Evolutionary conservation across 768 basidiomycete genomes (phyloP), one percentile per base, ranked within the genome.

Genomic region (Amanita thiersii): DNA sequence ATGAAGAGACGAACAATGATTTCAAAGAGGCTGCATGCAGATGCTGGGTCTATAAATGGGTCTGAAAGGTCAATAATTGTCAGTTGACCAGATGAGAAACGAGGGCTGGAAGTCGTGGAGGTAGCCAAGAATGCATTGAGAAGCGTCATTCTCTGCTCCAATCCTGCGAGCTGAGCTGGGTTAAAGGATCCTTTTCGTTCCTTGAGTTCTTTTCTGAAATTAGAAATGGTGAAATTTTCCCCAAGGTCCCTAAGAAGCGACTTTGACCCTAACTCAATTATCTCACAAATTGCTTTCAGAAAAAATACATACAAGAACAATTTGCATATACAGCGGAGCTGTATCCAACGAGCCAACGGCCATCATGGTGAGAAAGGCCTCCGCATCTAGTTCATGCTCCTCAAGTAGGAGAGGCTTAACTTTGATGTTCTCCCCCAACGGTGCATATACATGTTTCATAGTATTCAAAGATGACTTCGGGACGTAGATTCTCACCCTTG

Each of bases 281-380:
- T 17, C 36, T 23, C 9, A 10, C 0, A 26, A 18, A 38, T 5
- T 11, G 23, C 6, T 34, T 30, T 1, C 8, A 29, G 26, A 38
- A n/a, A 11, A 31, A 20, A 34, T 12, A 52, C 74, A 50, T 49
- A 84, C 83, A 48, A 86, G 50, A 18, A 86, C 57, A 0, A 75
- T 70, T 39, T 86, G 83, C 52, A 86, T 73, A 54, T 86, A 86
- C 1, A 86, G 54, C 0, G 83, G 84, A 0, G 79, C 73, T 0
- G 66, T 62, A 1, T 81, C 78, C 0, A 77, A 73, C 0, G 74
- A 72, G 0, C 70, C 75, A 0, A 84, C 64, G 0, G 81, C 76
- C 84, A 86, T 86, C 76, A 86, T 79, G 0, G 80, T 80, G 23
- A 85, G 49, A 44, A 86, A 77, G 1, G 82, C 79, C 12, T 76